Evolutionary conservation across 140 eudicot genomes (phyloP).

Genomic region (Erigeron philadelphicus): DNA sequence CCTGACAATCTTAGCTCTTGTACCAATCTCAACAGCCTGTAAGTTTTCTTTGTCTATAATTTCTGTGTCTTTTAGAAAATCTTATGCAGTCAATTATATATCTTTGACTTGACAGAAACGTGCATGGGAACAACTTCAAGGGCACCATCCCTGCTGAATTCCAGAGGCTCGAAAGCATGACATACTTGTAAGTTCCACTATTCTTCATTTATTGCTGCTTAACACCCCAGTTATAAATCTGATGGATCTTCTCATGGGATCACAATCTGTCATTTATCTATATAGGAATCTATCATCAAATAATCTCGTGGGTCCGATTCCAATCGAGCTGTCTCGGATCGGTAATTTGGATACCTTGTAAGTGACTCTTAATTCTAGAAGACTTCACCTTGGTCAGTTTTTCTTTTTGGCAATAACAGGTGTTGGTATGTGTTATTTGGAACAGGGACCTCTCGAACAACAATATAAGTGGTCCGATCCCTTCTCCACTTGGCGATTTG

Average conservation of each 20-base stretch:
- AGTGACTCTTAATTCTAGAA: conserved; percentile 20
- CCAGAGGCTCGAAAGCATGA: conserved; percentile 93
- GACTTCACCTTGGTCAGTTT: neutral
- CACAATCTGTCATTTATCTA: conserved; percentile 3
- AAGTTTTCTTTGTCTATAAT: conserved; percentile 21
- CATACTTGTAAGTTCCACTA: conserved; percentile 65
- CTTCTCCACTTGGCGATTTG: conserved; percentile 88
- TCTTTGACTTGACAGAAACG: conserved; percentile 49
- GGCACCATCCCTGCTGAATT: conserved; percentile 79
- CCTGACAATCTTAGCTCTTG: conserved; percentile 94
- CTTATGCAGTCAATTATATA: neutral
- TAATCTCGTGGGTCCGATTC: conserved; percentile 77
- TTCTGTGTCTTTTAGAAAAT: neutral
- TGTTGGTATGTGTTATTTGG: neutral
- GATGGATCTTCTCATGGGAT: neutral
- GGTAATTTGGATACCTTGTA: conserved; percentile 93
- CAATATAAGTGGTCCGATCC: conserved; percentile 66
- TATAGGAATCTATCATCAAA: conserved; percentile 85
- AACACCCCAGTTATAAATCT: neutral
- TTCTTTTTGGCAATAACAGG: neutral
- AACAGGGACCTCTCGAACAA: conserved; percentile 85
- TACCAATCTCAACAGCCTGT: conserved; percentile 96
- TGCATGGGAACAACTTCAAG: conserved; percentile 76
- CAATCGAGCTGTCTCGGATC: conserved; percentile 78
- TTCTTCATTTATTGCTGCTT: neutral